These are phyloP conservation scores for Pneumocystis carinii DNA, from an alignment of 1,139 yeast species.

Conservation along the genomic window DNA sequence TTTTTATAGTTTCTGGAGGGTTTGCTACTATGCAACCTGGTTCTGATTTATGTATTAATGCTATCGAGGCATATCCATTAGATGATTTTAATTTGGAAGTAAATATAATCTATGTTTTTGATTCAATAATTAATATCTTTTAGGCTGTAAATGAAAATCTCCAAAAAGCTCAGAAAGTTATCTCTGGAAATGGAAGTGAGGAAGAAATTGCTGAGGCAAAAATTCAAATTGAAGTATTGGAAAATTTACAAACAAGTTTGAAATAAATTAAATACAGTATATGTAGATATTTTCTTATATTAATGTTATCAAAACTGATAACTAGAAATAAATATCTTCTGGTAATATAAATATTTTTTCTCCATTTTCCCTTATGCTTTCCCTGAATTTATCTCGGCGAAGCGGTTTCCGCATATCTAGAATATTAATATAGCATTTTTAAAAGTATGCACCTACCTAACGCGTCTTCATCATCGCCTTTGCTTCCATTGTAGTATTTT, in stretches of 20 bases:
- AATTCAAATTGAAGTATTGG: conserved; percentile 71
- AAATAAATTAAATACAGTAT: background rate
- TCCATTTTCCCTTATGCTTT: conserved; percentile 19
- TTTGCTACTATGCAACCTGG: conserved; percentile 95
- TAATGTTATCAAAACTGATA: background rate
- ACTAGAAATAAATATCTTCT: conserved; percentile 11
- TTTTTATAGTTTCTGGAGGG: conserved; percentile 64
- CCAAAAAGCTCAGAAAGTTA: conserved; percentile 91
- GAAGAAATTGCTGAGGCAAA: conserved; percentile 85
- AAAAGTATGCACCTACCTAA: conserved; percentile 19
- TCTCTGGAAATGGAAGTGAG: conserved; percentile 62
- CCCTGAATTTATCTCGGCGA: conserved; percentile 35
- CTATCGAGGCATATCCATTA: conserved; percentile 90
- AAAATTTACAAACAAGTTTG: background rate
- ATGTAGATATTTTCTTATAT: background rate
- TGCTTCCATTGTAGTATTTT: conserved; percentile 59
- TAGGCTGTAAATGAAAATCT: conserved; percentile 59
- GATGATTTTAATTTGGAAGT: conserved; percentile 67
- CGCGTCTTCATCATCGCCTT: conserved; percentile 65
- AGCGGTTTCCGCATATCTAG: conserved; percentile 37
- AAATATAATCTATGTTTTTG: conserved; percentile 5
- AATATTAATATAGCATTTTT: background rate
- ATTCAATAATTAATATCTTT: background rate
- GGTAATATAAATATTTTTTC: conserved; percentile 17
- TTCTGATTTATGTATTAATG: conserved; percentile 76